Evolutionary conservation across 179 eudicot species (phyloP), one percentile per base, ranked within the genome.

Genomic region (Silene coronaria): DNA sequence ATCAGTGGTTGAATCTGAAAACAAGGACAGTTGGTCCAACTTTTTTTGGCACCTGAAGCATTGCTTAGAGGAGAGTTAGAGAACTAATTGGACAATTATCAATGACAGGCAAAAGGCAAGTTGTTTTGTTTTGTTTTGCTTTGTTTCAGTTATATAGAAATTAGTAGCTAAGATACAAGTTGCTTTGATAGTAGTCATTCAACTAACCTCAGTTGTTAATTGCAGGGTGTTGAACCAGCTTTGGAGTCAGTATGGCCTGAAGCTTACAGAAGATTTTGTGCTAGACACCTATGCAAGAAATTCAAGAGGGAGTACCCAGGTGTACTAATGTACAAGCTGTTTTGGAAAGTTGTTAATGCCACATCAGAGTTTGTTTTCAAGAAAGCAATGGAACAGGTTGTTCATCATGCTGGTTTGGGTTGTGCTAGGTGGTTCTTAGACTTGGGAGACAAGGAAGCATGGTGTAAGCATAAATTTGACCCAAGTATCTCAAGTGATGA

Each of bases 331-430:
- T 4, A 19, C 0, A 1, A 2, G 0, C 3, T 53, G 10, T 75
- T 5, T n/a, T 67, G 73, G 58, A 13, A 1, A 4, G 65, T 27
- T 0, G 13, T 5, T 9, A 45, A 70, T 10, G 65, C 78, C 2
- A 9, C 3, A 34, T 5, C 0, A 67, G 10, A 22, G 4, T 75
- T 32, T 24, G 11, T 30, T 0, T 75, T 75, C 9, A 55, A 14
- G 17, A 75, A 75, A 16, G 78, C 66, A 22, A 1, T 34, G 38
- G n/a, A n/a, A n/a, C n/a, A n/a, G n/a, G n/a, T n/a, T n/a, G n/a
- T n/a, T n/a, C n/a, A n/a, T n/a, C n/a, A n/a, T n/a, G n/a, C n/a
- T 34, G 4, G 34, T 30, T 30, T 30, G 34, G 34, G 34, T 30
- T 0, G 5, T 30, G 34, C 34, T 2, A 30, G 34, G 4, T 30